Evolutionary conservation across 108 stramenopile species (phyloP).

Genomic region (Skeletonema marinoi): DNA sequence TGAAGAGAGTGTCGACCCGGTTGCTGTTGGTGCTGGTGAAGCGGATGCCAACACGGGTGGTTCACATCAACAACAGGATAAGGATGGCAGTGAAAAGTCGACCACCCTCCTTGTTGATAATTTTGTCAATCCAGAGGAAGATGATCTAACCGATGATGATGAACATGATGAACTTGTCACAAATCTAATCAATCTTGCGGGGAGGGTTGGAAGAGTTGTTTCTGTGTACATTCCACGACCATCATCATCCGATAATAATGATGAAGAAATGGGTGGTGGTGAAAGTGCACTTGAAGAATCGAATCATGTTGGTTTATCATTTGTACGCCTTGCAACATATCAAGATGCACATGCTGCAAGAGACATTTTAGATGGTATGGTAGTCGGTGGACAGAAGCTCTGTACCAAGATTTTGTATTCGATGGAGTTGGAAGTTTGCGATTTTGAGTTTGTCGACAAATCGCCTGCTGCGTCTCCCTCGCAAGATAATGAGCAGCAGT

Average conservation of each 20-base stretch:
- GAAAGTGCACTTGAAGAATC: not conserved
- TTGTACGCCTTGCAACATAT: slow-evolving; percentile 52
- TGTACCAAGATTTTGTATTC: slow-evolving; percentile 11
- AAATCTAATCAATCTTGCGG: slow-evolving; percentile 64
- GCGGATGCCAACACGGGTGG: not conserved
- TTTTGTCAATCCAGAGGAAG: slow-evolving; percentile 49
- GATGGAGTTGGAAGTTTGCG: not conserved
- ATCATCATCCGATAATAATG: not conserved
- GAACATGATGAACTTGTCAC: slow-evolving; percentile 78
- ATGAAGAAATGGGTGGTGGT: not conserved
- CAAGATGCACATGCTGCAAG: slow-evolving; percentile 60
- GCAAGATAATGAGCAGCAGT: slow-evolving; percentile 19
- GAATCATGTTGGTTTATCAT: slow-evolving; percentile 35
- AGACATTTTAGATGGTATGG: slow-evolving; percentile 66
- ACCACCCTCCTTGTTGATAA: slow-evolving; percentile 53
- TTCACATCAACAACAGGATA: too few species aligned
- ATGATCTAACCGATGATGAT: slow-evolving; percentile 78
- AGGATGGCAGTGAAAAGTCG: not conserved
- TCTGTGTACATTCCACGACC: slow-evolving; percentile 60
- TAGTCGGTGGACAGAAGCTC: slow-evolving; percentile 59
- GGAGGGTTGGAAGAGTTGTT: slow-evolving; percentile 62
- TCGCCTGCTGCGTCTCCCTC: not conserved
- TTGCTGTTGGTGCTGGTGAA: not conserved
- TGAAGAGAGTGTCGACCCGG: not conserved
- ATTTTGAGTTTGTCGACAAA: not conserved